Evolutionary conservation across 1,284 basidiomycete genomes (phyloP).

Genomic region (Pseudozyma thailandica): DNA sequence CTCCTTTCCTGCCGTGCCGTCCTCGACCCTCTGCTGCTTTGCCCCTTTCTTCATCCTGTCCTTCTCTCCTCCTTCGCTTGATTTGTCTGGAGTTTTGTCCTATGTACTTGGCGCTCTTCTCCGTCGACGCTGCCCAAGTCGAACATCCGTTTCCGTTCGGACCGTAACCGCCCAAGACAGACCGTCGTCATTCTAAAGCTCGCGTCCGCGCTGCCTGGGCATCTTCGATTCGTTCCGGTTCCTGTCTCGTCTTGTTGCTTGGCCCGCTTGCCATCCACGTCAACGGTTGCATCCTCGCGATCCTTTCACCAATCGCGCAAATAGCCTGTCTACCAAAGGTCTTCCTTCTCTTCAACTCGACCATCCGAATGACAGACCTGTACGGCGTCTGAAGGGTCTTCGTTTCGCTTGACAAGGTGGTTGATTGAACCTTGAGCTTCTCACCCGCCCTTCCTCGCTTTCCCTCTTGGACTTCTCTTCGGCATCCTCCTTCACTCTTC

Average conservation of each 20-base stretch:
- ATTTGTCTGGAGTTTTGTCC: neutral
- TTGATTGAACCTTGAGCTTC: constrained; percentile 31
- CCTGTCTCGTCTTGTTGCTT: neutral
- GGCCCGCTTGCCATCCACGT: neutral
- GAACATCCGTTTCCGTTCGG: neutral
- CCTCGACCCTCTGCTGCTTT: no score
- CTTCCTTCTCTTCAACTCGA: neutral
- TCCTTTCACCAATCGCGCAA: constrained; percentile 3
- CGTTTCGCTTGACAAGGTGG: constrained; percentile 2
- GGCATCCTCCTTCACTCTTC: neutral
- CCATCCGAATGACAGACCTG: constrained; percentile 8
- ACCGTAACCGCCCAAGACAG: neutral
- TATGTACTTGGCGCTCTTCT: no score
- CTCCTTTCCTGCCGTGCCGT: no score
- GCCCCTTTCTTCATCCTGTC: neutral
- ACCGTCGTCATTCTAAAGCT: neutral
- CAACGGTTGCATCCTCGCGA: constrained; percentile 3
- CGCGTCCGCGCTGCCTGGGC: neutral
- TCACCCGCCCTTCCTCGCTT: neutral
- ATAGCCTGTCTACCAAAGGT: neutral
- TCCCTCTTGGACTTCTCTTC: neutral
- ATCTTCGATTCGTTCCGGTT: constrained; percentile 1
- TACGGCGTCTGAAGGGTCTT: constrained; percentile 14
- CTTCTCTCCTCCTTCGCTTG: neutral
- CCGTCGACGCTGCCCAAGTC: neutral